Evolutionary conservation across 805 yeast species (phyloP).

Genomic region (Jamesozyma rosinii): DNA sequence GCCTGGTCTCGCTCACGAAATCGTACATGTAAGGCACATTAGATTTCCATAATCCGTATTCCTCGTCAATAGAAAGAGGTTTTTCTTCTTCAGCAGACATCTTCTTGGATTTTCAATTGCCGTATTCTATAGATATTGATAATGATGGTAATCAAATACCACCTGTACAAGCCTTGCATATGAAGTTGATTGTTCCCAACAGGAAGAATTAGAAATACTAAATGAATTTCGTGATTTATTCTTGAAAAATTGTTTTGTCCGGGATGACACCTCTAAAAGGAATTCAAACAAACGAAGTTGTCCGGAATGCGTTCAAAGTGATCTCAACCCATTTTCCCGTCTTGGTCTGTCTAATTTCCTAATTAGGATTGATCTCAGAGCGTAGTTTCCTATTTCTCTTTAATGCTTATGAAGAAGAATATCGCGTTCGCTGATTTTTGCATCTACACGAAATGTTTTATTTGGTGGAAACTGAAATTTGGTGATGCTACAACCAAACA

Average conservation of each 20-base stretch:
- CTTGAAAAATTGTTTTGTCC: background rate
- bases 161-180: no score
- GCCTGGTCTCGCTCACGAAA: slow-evolving; percentile 68
- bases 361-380: no score
- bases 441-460: background rate
- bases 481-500: background rate
- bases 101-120: background rate
- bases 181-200: no score
- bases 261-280: background rate
- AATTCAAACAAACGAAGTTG: background rate
- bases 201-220: no score
- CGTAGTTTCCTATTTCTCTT: no score
- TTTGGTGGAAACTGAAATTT: no score
- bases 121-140: background rate
- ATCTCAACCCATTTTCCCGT: background rate
- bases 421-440: background rate
- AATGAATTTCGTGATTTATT: background rate
- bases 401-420: background rate
- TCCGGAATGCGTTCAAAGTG: background rate
- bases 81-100: background rate
- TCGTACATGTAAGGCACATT: slow-evolving; percentile 78
- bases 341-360: background rate
- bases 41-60: slow-evolving; percentile 71
- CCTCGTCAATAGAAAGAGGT: slow-evolving; percentile 35
- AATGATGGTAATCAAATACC: no score